Evolutionary conservation across 2,329 filamentous ascomycete species (phyloP), one percentile per base, ranked within the genome.

Genomic region (Talaromyces sp.): DNA sequence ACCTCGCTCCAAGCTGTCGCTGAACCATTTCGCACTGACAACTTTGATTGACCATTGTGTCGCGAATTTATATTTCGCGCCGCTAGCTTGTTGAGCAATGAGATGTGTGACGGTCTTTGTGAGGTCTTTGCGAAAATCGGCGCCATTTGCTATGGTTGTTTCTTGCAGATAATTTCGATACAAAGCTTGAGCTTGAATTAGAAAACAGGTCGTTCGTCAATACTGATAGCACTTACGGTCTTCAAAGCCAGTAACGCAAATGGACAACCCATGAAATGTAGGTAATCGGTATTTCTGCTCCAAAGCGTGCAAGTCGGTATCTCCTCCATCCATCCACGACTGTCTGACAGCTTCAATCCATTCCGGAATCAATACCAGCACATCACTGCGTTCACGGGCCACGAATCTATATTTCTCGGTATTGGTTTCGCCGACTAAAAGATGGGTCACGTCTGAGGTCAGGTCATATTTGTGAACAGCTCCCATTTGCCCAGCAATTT

Each of bases 371-470:
- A 99, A 88, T 57, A 92, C 88, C 72, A 86, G 87, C 71, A 99
- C 88, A 71, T 99, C 95, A 55, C 89, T 87, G 59, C 95, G 86
- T 74, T 93, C 90, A 72, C 88, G 91, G 60, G 93, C 95, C 71
- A 98, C 93, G 81, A 96, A 96, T 75, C 88, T 89, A 78, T 99
- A 99, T 76, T 99, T 99, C 57, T 90, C 86, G 0, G 93, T 98
- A 73, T 93, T 86, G 70, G 92, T 90, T 70, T 90, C 88, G 74
- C 93, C 95, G 65, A 96, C 91, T 66, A 99, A 85, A 54, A 99
- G 86, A 79, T 99, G 95, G 5, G 95, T 98, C 55, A 96, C 92
- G 75, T 97, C 92, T 62, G 90, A 91, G n/a, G 93, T 98, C 50
- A 99, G 86, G 75, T 99, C 93, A 75, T 92, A 89, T 70, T 90